Percentiles rank a stretch among this genome's conserved stretches.
Conservation (phyloP, 108 stramenopile species). For the Cyclostephanos tholiformis region DNA sequence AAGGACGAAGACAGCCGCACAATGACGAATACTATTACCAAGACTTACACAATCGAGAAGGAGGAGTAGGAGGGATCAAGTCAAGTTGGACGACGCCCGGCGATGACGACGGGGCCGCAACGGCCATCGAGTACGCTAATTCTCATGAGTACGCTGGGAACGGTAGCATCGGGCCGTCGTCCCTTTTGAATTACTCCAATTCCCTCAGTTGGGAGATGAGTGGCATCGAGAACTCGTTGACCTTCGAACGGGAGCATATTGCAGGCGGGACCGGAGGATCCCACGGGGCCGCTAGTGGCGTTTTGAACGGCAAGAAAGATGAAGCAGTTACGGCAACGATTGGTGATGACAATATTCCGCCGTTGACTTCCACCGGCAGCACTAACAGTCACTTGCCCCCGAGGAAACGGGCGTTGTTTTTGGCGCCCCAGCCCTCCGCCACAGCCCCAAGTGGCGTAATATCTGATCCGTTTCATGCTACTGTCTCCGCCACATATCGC, state of each 20-base stretch:
- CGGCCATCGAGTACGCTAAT: not conserved
- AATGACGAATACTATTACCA: not conserved
- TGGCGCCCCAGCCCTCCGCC: not conserved
- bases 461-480: not conserved
- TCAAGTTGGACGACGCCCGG: not conserved
- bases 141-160: conserved; percentile 1
- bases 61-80: not conserved
- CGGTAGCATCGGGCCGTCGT: conserved; percentile 13
- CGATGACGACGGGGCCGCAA: not conserved
- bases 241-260: not conserved
- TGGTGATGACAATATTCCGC: not conserved
- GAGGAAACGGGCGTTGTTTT: not conserved
- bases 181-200: conserved; percentile 7
- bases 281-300: not conserved
- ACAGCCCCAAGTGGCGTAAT: not conserved
- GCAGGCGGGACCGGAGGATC: too few relatives aligned
- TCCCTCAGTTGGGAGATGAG: conserved; percentile 32
- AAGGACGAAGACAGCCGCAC: not conserved
- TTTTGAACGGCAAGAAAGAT: not conserved
- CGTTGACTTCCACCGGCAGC: conserved; percentile 8
- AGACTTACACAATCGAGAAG: not conserved
- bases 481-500: not conserved
- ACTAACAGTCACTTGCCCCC: not conserved
- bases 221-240: conserved; percentile 7
- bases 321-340: not conserved